Conservation (phyloP, 495 filamentous ascomycete species). For the Aspergillus mulundensis region DNA sequence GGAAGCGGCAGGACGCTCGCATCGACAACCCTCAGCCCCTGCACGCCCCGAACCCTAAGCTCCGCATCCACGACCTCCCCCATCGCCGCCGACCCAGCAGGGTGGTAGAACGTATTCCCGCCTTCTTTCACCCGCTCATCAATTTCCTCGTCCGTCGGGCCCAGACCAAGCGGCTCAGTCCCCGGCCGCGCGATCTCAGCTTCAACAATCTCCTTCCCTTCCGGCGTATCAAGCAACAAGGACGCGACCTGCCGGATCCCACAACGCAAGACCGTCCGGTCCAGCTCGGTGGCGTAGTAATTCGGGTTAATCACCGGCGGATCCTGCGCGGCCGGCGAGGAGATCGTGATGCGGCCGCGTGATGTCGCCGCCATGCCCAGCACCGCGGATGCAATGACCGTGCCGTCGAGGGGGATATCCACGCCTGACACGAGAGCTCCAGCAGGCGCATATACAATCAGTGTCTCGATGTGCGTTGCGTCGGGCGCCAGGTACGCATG, state of each 20-base stretch:
- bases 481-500: conserved; percentile 10
- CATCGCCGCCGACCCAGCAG: conserved; percentile 35
- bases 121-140: conserved; percentile 20
- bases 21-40: conserved; percentile 34
- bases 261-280: conserved; percentile 22
- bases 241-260: conserved; percentile 18
- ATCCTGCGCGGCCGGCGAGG: conserved; percentile 24
- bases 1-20: conserved; percentile 14
- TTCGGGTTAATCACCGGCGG: conserved; percentile 41
- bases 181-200: conserved; percentile 19
- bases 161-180: conserved; percentile 12
- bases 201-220: conserved; percentile 18
- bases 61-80: conserved; percentile 37
- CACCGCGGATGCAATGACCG: conserved; percentile 29
- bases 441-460: conserved; percentile 29
- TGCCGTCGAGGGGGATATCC: conserved; percentile 33
- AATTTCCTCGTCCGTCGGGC: conserved; percentile 29
- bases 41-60: conserved; percentile 36
- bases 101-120: conserved; percentile 24
- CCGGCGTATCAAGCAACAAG: conserved; percentile 17
- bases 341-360: conserved; percentile 37
- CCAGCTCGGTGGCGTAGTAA: conserved; percentile 36
- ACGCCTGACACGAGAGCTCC: conserved; percentile 11
- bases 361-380: conserved; percentile 36
- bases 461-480: conserved; percentile 16